A percentile compares a stretch with the other conserved stretches of the same genome.
phyloP scores from a whole-genome alignment of 1,284 basidiomycete genomes.

The Tilletia walkeri region DNA sequence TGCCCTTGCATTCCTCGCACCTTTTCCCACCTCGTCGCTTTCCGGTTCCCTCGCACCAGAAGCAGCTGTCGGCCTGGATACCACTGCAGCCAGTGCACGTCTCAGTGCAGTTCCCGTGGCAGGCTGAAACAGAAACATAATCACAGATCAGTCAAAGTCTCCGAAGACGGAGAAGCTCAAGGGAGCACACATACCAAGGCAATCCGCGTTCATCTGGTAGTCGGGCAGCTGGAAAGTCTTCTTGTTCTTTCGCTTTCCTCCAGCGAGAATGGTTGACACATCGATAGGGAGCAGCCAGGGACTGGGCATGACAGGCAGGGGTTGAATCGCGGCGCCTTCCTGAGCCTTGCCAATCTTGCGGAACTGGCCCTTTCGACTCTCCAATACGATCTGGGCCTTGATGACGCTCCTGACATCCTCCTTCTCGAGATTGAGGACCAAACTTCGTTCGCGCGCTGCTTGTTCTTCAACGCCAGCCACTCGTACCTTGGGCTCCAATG shows the following conservation, averaged over 20 bases:
- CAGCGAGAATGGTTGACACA: constrained; percentile 24
- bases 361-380: constrained; percentile 26
- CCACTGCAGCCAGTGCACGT: constrained; percentile 34
- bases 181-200: constrained; percentile 16
- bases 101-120: constrained; percentile 28
- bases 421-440: constrained; percentile 29
- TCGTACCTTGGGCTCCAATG: constrained; percentile 2
- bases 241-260: constrained; percentile 34
- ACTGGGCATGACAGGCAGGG: constrained; percentile 35
- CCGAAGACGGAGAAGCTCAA: background rate
- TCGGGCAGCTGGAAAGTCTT: constrained; percentile 39
- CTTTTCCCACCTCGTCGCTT: constrained; percentile 11
- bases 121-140: constrained; percentile 18
- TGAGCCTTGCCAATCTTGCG: constrained; percentile 26
- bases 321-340: constrained; percentile 20
- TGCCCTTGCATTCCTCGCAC: constrained; percentile 39
- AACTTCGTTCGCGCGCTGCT: constrained; percentile 30
- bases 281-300: constrained; percentile 41
- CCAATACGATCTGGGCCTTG: constrained; percentile 46
- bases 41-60: constrained; percentile 44
- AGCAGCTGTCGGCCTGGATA: constrained; percentile 41
- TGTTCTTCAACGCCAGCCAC: constrained; percentile 28
- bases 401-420: constrained; percentile 38
- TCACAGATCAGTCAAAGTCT: background rate
- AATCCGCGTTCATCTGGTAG: constrained; percentile 32